Conservation (phyloP, 179 eudicot genomes). For the Beta corolliflora region DNA sequence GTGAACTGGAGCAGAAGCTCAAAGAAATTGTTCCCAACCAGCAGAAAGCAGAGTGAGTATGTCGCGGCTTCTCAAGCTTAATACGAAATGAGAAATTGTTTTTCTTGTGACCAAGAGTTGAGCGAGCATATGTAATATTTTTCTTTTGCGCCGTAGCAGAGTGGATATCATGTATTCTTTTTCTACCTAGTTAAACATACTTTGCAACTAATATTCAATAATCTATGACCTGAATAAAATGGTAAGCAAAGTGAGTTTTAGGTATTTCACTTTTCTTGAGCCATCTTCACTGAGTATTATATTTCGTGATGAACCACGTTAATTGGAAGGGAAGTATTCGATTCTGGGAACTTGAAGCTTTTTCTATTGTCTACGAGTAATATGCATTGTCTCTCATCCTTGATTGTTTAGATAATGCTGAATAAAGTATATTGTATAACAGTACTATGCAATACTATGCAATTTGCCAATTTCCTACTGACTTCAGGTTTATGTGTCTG, state of each 20-base stretch:
- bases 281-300: background rate
- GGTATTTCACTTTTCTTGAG: background rate
- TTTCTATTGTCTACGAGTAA: too few species aligned
- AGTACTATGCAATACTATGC: too few species aligned
- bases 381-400: too few species aligned
- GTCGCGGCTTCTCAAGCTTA: background rate
- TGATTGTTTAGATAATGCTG: too few species aligned
- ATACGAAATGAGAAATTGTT: background rate
- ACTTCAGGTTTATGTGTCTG: too few species aligned
- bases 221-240: background rate
- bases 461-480: too few species aligned
- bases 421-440: too few species aligned
- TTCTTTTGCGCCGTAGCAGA: background rate
- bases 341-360: too few species aligned
- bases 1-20: conserved; percentile 70
- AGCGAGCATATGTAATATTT: background rate
- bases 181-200: background rate
- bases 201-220: background rate
- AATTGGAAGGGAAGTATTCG: too few species aligned
- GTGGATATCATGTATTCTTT: background rate
- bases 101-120: background rate
- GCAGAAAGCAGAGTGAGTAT: conserved; percentile 31
- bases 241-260: background rate
- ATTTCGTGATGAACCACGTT: background rate
- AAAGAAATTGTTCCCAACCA: conserved; percentile 37